A percentile compares a stretch with the other conserved stretches of the same genome.
Conservation (phyloP, 2,329 filamentous ascomycete species). For the Ceratocystis variospora region DNA sequence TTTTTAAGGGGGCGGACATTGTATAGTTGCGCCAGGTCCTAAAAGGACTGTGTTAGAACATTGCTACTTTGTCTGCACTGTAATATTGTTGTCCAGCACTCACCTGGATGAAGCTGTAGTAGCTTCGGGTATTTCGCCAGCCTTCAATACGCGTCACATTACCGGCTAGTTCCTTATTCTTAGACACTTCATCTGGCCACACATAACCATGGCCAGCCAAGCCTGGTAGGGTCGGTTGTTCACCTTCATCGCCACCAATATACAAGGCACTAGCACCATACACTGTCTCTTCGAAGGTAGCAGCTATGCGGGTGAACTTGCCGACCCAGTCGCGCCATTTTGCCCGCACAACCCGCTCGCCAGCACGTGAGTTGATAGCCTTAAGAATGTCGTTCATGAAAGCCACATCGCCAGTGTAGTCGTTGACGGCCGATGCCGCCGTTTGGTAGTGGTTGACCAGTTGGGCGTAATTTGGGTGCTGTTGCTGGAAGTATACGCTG, state of each 20-base stretch:
- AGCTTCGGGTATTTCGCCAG: constrained; percentile 89
- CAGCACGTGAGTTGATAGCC: constrained; percentile 73
- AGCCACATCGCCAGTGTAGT: constrained; percentile 70
- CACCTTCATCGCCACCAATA: constrained; percentile 62
- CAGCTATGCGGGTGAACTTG: constrained; percentile 82
- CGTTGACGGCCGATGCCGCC: constrained; percentile 33
- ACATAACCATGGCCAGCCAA: constrained; percentile 81
- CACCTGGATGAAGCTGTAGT: constrained; percentile 87
- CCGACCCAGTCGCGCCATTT: constrained; percentile 94
- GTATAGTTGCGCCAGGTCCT: constrained; percentile 54
- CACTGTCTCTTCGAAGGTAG: constrained; percentile 88
- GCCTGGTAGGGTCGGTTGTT: constrained; percentile 43
- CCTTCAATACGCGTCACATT: constrained; percentile 90
- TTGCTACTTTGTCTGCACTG: not conserved
- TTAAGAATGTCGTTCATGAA: constrained; percentile 81
- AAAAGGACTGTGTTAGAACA: not conserved
- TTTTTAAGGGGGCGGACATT: constrained; percentile 55
- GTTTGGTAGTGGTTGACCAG: constrained; percentile 30
- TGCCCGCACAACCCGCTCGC: constrained; percentile 75
- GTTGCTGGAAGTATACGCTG: constrained; percentile 73
- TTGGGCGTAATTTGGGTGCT: constrained; percentile 45
- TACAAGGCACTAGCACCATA: constrained; percentile 86
- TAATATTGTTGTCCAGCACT: constrained; percentile 22
- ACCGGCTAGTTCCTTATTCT: constrained; percentile 73
- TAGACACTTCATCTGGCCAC: constrained; percentile 71